Base-by-base conservation (phyloP, 129 eudicot genomes). In the Ambrosia trifida region DNA sequence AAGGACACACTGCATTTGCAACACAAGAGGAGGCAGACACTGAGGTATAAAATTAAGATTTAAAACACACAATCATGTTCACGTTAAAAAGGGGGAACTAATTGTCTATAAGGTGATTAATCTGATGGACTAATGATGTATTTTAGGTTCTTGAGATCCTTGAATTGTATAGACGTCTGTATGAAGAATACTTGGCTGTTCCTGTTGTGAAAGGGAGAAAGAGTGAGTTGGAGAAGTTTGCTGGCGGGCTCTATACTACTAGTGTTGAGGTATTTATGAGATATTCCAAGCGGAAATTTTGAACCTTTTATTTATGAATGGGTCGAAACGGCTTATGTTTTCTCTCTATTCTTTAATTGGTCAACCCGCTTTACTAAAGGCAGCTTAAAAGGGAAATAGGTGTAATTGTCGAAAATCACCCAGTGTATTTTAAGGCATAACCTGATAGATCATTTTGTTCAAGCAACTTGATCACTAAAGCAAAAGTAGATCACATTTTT, bases 1-100 rank as follows among this genome's bases (percentile, higher is more conserved):
- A 91, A 77, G 98, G 98, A 11, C 98, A 91, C 72, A 88, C 98
- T 9, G 96, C 98, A 44, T 83, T 84, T 72, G 97, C 97, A 64
- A 84, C 97, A 7, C 82, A 84, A 82, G 84, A 75, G 68, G 97
- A 91, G 78, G 96, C 97, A 63, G 98, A 91, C 75, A 72, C 80
- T 13, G 98, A 91, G 98, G 97, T 90, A 82, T 53, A 20, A 33
- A 32, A 5, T 70, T 35, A 14, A 0, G 46, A 49, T 24, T 43
- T 41, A 9, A 36, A 46, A 50, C 31, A 16, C 33, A 46, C 16
- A 31, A 59, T 57, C 36, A 28, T 57, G 28, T 28, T 3, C 31
- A 16, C 32, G 9, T 41, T 12, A 11, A 1, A 1, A 45, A n/a
- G 12, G 45, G 0, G 68, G 19, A 20, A 62, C 11, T 30, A 65